Conservation (phyloP, 495 filamentous ascomycete species). For the Echria macrotheca region DNA sequence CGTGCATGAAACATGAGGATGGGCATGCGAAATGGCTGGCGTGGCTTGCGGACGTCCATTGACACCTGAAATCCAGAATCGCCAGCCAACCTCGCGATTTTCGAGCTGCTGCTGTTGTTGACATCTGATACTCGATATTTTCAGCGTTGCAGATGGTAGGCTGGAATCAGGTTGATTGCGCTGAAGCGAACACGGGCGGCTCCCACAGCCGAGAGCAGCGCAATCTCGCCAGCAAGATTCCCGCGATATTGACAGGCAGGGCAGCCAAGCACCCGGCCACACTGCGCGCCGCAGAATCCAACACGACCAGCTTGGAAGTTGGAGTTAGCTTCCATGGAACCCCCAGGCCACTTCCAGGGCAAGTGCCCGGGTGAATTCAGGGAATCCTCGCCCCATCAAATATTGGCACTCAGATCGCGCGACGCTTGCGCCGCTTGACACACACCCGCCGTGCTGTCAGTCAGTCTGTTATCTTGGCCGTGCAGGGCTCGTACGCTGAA, state of each 20-base stretch:
- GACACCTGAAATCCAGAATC: not conserved
- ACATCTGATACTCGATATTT: not conserved
- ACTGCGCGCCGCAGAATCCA: not conserved
- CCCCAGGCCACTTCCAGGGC: constrained; percentile 5
- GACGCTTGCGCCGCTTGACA: constrained; percentile 4
- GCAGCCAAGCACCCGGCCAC: not conserved
- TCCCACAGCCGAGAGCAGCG: constrained; percentile 6
- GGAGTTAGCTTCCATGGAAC: constrained; percentile 6
- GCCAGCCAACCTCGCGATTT: constrained; percentile 1
- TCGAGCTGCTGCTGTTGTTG: not conserved
- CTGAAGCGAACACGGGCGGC: constrained; percentile 7
- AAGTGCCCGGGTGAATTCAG: constrained; percentile 15
- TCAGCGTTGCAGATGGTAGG: too few species aligned
- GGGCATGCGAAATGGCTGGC: not conserved
- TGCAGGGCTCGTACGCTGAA: too few species aligned
- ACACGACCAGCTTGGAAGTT: constrained; percentile 9
- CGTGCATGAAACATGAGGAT: not conserved
- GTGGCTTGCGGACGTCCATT: not conserved
- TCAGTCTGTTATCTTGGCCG: not conserved
- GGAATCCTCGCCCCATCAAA: constrained; percentile 12
- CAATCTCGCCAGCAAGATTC: constrained; percentile 17
- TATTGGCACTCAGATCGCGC: constrained; percentile 11
- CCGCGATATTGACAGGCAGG: constrained; percentile 3
- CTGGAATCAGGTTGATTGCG: not conserved
- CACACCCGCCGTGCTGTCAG: not conserved